Evolutionary conservation across 2,329 filamentous ascomycete species (phyloP), one percentile per base, ranked within the genome.

Genomic region (Aaosphaeria arxii): DNA sequence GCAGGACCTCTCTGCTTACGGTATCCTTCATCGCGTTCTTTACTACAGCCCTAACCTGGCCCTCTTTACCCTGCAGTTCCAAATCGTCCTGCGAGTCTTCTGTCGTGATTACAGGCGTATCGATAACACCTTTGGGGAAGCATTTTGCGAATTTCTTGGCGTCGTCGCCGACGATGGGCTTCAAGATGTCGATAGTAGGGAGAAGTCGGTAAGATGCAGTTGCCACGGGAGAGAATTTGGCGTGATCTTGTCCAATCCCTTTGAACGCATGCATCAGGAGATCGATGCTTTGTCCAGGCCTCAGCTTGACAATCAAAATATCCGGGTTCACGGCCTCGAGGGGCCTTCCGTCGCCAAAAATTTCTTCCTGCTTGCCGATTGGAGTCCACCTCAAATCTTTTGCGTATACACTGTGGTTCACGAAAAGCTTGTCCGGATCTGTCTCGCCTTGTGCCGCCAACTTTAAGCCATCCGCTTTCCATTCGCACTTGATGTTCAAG

Each of bases 171-270:
- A 95, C 69, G 51, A 99, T 97, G 17, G 94, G 94, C 58, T 81
- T 76, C 40, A 80, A 77, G 65, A 99, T 97, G 55, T 82, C 80
- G 71, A 99, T 97, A 57, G 86, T 86, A 6, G 94, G 94, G 65
- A 99, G 76, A 17, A 99, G 81, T 43, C 94, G 85, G 76, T 99
- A 99, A 28, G 88, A 89, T 3, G 94, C 94, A 1, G 94, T 96
- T 3, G 92, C 91, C 33, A 97, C 94, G 42, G 94, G 94, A 0
- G 90, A 96, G 77, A 94, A 99, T 73, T 99, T 99, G 60, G 94
- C 87, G 71, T 99, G 94, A 72, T 99, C 94, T 55, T 87, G 84
- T 42, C 94, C 94, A 57, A 95, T 85, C 51, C 95, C 94, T 75
- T 96, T 95, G 74, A 95, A 85, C 75, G 92, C 94, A 77, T 97